Evolutionary conservation across 768 basidiomycete species (phyloP), one percentile per base, ranked within the genome.

Genomic region (Russula sp.): DNA sequence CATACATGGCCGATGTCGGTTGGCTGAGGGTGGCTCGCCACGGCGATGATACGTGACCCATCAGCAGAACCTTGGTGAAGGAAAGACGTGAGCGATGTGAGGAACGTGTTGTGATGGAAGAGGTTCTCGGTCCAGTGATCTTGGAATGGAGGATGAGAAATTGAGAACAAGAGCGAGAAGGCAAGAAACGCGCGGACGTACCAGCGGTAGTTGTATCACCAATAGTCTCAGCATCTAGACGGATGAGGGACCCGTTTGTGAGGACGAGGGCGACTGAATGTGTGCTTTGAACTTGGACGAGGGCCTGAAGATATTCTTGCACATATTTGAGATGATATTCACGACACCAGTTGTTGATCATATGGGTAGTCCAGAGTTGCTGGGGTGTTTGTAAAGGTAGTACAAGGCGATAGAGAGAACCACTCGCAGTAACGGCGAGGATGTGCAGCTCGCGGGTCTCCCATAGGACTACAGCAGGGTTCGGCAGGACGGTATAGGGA

Each of bases 1-100:
- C 91, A 96, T 22, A 87, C 76, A 67, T 89, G 79, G 39, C 79
- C 81, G 59, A 88, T 78, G 69, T 89, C 88, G 14, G 86, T 87
- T 18, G 88, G 88, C 74, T 85, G 87, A 45, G 87, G 83, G 71
- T 86, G 81, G 47, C 84, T 84, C 7, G 89, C 82, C 43, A 91
- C 76, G 47, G 88, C 83, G 50, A 93, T 76, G 52, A 90, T 84
- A 62, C 87, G 83, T 20, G 82, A 75, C 7, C 79, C 78, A 53
- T 78, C 74, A 36, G 80, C 70, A 36, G 76, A 69, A 38, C 77
- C 69, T 29, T 81, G 74, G 49, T 81, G 76, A 51, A 83, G 75
- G 70, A 88, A 83, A 8, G 86, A 84, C 0, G 87, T 82, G 63
- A 86, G 75, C 11, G 84, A 81, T 13, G 81, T 83, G 9, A 90